Conservation (phyloP, 2,329 filamentous ascomycete species). For the Thielaviopsis euricoi region DNA sequence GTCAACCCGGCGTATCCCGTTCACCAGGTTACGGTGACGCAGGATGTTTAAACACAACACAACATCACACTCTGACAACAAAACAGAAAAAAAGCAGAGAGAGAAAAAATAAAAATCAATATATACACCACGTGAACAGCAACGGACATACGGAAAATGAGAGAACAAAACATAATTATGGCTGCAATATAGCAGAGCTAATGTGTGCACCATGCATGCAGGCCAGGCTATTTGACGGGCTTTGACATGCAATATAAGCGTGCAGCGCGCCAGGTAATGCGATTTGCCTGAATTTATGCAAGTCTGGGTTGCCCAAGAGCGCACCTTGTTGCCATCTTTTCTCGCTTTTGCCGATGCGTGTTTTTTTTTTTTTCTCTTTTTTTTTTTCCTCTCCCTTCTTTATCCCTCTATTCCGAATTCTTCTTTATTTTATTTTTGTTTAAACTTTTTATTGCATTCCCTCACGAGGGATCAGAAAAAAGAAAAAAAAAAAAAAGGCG, state of each 20-base stretch:
- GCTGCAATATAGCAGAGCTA: background rate
- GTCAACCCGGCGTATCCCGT: background rate
- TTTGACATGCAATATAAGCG: background rate
- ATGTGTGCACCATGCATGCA: background rate
- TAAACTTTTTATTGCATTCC: background rate
- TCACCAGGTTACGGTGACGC: background rate
- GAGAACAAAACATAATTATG: background rate
- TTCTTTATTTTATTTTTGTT: background rate
- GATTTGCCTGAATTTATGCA: background rate
- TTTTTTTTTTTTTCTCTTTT: background rate
- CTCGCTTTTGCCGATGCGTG: background rate
- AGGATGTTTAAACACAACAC: conserved; percentile 5
- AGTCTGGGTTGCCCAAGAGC: background rate
- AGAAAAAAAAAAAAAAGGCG: background rate
- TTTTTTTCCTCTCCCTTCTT: background rate
- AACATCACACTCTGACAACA: background rate
- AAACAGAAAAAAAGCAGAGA: background rate
- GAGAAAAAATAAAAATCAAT: background rate
- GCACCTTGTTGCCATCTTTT: background rate
- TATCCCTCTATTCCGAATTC: background rate
- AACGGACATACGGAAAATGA: background rate
- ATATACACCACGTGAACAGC: background rate
- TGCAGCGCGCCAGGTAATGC: background rate
- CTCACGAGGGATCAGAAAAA: background rate
- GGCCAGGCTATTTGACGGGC: background rate